Conservation (phyloP, 1,139 yeast genomes). For the Blastobotrys elegans region DNA sequence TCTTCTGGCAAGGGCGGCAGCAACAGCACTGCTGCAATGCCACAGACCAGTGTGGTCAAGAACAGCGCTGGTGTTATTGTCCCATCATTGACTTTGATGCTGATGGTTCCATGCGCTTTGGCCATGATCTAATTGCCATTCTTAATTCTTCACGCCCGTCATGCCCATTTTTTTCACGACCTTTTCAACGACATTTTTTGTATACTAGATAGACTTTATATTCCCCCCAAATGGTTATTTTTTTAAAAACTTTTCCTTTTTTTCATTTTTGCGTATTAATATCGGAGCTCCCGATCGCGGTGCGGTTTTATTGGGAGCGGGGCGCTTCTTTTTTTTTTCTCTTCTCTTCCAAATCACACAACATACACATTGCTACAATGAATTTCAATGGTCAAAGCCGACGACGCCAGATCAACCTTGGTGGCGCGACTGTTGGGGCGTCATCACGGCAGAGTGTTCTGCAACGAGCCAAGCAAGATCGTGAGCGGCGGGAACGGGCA, state of each 20-base stretch:
- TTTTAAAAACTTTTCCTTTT: background rate
- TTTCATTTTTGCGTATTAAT: background rate
- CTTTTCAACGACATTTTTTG: conserved; percentile 1
- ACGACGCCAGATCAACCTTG: conserved; percentile 65
- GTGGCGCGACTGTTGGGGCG: conserved; percentile 41
- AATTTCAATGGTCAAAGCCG: conserved; percentile 37
- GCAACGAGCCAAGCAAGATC: conserved; percentile 57
- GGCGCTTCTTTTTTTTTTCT: too few relatives aligned
- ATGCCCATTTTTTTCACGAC: background rate
- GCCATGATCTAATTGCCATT: conserved; percentile 2
- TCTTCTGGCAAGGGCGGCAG: background rate
- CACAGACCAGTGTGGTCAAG: background rate
- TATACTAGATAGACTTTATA: conserved; percentile 7
- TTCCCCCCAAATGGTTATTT: background rate
- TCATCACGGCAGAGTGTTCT: conserved; percentile 41
- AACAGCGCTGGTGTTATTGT: background rate
- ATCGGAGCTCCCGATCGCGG: background rate
- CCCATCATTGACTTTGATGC: background rate
- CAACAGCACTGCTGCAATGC: background rate
- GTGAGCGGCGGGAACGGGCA: conserved; percentile 58
- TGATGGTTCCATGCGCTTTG: background rate
- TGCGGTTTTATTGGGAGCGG: too few relatives aligned
- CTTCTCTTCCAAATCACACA: too few relatives aligned
- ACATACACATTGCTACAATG: too few relatives aligned
- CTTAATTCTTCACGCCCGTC: background rate